phyloP scores from a whole-genome alignment of 768 basidiomycete species.

The Mycena maculata region DNA sequence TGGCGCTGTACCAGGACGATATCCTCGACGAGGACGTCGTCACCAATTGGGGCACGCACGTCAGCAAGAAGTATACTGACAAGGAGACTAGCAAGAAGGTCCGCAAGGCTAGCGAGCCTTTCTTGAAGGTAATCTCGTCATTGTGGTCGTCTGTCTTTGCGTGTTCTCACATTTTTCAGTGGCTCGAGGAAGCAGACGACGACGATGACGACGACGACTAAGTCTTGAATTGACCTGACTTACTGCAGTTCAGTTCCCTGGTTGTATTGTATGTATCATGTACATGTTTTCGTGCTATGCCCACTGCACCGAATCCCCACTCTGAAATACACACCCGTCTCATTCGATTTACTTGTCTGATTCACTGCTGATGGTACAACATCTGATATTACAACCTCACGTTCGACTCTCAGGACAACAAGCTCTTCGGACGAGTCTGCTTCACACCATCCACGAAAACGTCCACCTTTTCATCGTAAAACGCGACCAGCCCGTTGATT shows the following conservation, averaged over 20 bases:
- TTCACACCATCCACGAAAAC: constrained; percentile 72
- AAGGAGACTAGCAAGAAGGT: constrained; percentile 96
- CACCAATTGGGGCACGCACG: constrained; percentile 94
- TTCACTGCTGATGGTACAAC: neutral
- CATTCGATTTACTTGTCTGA: neutral
- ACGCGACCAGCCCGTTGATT: constrained; percentile 65
- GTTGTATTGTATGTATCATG: constrained; percentile 6
- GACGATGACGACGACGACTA: constrained; percentile 55
- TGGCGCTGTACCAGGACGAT: constrained; percentile 93
- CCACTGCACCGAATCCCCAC: constrained; percentile 18
- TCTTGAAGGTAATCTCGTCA: constrained; percentile 77
- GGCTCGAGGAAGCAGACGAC: constrained; percentile 91
- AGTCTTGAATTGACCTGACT: constrained; percentile 1
- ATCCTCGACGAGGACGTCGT: constrained; percentile 93
- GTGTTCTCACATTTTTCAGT: constrained; percentile 54
- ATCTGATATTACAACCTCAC: neutral
- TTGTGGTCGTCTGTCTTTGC: neutral
- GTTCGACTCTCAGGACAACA: constrained; percentile 26
- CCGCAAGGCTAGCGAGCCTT: constrained; percentile 93
- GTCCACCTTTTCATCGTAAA: constrained; percentile 77
- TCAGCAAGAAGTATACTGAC: constrained; percentile 96
- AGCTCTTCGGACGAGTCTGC: constrained; percentile 49
- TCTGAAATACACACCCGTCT: constrained; percentile 29
- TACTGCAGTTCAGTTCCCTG: neutral
- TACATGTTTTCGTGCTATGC: constrained; percentile 26